phyloP scores from a whole-genome alignment of 768 basidiomycete genomes.

The Pleurotus tuoliensis region DNA sequence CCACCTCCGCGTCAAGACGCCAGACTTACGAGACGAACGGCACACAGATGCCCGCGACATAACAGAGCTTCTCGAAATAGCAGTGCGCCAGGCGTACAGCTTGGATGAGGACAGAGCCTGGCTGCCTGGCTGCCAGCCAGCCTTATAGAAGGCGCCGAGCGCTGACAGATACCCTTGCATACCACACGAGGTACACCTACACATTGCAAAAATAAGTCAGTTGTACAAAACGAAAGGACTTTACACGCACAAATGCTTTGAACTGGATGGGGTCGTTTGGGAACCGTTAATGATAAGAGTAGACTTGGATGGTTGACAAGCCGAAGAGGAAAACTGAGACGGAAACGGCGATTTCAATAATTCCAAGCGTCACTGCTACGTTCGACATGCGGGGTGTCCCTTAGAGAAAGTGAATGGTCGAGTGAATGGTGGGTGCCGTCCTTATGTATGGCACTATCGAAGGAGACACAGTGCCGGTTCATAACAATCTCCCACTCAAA shows the following conservation, averaged over 20 bases:
- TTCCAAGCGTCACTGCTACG: constrained; percentile 18
- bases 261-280: constrained; percentile 16
- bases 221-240: background rate
- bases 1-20: background rate
- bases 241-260: constrained; percentile 16
- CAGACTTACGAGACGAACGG: background rate
- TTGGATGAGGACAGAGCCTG: background rate
- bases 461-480: too few relatives aligned
- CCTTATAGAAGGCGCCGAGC: background rate
- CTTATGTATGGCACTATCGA: too few relatives aligned
- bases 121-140: background rate
- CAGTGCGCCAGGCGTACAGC: constrained; percentile 11
- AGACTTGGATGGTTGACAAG: constrained; percentile 20
- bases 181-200: constrained; percentile 9
- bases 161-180: background rate
- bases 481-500: too few relatives aligned
- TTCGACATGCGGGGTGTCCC: background rate
- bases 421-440: too few relatives aligned
- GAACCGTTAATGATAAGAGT: constrained; percentile 19
- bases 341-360: constrained; percentile 21
- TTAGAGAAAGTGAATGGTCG: too few relatives aligned
- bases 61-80: background rate
- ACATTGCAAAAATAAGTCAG: background rate
- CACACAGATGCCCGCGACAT: constrained; percentile 1
- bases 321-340: constrained; percentile 24